Base-by-base conservation (phyloP, 78 protist species). In the Guillardia theta region DNA sequence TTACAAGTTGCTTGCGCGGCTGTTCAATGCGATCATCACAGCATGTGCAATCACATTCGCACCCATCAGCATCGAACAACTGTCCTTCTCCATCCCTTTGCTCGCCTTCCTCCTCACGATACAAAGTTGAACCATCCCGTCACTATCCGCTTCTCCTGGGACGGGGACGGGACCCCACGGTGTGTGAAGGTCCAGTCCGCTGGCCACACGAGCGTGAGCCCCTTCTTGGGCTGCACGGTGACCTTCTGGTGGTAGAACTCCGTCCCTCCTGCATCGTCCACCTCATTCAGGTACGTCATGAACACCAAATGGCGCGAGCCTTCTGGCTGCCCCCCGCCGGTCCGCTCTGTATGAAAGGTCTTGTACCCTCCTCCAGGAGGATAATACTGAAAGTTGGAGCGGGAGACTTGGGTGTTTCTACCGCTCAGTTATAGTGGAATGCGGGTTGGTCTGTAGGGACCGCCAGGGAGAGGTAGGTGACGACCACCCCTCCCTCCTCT, bases 101-200 rank as follows among this genome's bases (percentile, higher is more conserved):
- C n/a, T n/a, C n/a, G n/a, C n/a, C n/a, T n/a, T n/a, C n/a, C n/a
- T n/a, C n/a, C n/a, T n/a, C n/a, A n/a, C n/a, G n/a, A n/a, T n/a
- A n/a, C n/a, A n/a, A 43, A 78, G 90, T 78, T 78, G 90, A 78
- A 78, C 90, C 90, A 78, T 45, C 90, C 90, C 0, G 90, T 78
- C 37, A 78, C 48, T 10, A 78, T 78, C 48, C 39, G 19, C 48
- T 78, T 78, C 48, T 78, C 90, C 90, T 15, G 33, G 48, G 48
- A 41, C 48, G 90, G 90, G 43, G 44, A n/a, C 18, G 90, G 90
- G 37, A 78, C 90, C 37, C 90, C 90, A 36, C 90, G 90, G 90
- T 78, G 90, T 22, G 90, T 78, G 90, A 78, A 78, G 90, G 90
- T 78, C 90, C 90, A 78, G 90, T 78, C 90, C 43, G 90, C 90